A percentile compares a stretch with the other conserved stretches of the same genome.
Conservation (phyloP, 2,329 filamentous ascomycete species). For the Aspergillus hortae region DNA sequence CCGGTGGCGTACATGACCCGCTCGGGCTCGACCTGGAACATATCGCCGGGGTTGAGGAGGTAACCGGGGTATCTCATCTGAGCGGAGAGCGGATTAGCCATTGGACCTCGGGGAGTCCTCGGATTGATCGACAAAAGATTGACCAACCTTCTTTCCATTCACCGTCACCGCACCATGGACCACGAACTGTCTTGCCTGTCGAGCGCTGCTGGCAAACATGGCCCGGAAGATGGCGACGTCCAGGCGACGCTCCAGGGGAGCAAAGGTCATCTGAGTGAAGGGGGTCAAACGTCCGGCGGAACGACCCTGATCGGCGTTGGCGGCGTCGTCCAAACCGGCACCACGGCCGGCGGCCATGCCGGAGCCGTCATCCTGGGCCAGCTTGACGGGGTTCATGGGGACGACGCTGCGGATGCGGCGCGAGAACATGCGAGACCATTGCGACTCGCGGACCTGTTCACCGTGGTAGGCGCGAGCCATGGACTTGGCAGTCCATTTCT, state of each 20-base stretch:
- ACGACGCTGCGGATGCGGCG: conserved; percentile 76
- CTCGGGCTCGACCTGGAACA: conserved; percentile 93
- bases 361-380: conserved; percentile 78
- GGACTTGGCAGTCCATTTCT: conserved; percentile 94
- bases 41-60: conserved; percentile 91
- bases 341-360: conserved; percentile 80
- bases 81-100: conserved; percentile 7
- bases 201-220: conserved; percentile 86
- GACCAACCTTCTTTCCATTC: conserved; percentile 83
- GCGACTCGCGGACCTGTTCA: conserved; percentile 86
- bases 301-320: neutral
- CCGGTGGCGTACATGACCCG: conserved; percentile 87
- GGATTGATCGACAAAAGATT: neutral
- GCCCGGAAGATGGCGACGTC: conserved; percentile 94
- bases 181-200: conserved; percentile 91
- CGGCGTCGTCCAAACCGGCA: conserved; percentile 55
- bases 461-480: conserved; percentile 84
- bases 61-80: conserved; percentile 93
- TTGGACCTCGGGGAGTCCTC: neutral
- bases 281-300: conserved; percentile 54
- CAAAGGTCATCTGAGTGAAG: conserved; percentile 95
- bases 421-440: conserved; percentile 92
- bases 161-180: conserved; percentile 91
- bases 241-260: conserved; percentile 81
- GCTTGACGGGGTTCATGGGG: conserved; percentile 75